Conservation (phyloP, 306 rosid species). For the Purshia tridentata region DNA sequence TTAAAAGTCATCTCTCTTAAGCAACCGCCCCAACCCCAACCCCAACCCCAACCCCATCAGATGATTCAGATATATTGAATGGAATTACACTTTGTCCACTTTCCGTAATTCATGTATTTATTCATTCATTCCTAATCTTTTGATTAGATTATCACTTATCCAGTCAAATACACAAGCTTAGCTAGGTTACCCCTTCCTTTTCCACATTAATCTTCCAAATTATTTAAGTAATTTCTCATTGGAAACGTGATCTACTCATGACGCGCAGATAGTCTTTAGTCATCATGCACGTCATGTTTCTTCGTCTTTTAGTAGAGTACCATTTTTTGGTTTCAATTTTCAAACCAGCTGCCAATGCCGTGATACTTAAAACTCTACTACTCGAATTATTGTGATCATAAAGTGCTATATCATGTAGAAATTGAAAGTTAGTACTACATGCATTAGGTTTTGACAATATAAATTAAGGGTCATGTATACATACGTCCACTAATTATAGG, state of each 20-base stretch:
- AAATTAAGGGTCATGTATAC: no score
- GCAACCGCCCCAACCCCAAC: slow-evolving; percentile 43
- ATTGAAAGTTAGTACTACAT: no score
- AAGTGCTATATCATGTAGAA: no score
- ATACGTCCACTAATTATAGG: no score
- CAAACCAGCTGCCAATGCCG: no score
- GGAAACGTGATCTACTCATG: slow-evolving; percentile 18
- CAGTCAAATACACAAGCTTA: slow-evolving; percentile 29
- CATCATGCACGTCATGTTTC: slow-evolving; percentile 18
- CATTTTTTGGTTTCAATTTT: no score
- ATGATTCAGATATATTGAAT: slow-evolving; percentile 4
- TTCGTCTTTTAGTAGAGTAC: not conserved
- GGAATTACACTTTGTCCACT: not conserved
- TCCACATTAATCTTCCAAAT: slow-evolving; percentile 19
- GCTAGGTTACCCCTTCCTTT: slow-evolving; percentile 30
- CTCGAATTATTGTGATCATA: no score
- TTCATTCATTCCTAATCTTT: slow-evolving; percentile 7
- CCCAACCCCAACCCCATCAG: slow-evolving; percentile 26
- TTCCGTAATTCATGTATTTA: slow-evolving; percentile 30
- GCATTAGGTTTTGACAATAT: no score
- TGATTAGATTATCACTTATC: slow-evolving; percentile 13
- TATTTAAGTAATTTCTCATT: not conserved
- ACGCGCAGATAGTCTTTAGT: slow-evolving; percentile 18
- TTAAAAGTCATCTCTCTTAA: slow-evolving; percentile 40
- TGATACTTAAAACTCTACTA: no score